Conservation (phyloP, 2,329 filamentous ascomycete species). For the Fusarium brachygibbosum region DNA sequence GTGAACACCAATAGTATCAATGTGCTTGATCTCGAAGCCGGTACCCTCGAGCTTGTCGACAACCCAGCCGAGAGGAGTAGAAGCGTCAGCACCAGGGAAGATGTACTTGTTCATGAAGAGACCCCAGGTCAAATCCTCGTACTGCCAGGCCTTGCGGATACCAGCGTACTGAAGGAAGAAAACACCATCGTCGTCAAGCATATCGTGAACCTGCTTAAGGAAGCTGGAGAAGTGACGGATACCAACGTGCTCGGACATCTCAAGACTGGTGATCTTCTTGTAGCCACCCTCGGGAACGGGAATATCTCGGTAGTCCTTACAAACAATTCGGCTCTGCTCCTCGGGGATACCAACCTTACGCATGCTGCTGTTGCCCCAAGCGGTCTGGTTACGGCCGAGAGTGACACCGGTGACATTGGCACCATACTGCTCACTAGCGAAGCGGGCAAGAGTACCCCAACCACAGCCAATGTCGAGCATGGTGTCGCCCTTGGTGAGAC, state of each 20-base stretch:
- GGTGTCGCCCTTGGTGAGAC: slow-evolving; percentile 81
- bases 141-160: slow-evolving; percentile 95
- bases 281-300: slow-evolving; percentile 78
- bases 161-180: slow-evolving; percentile 98
- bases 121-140: slow-evolving; percentile 97
- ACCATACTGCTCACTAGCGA: slow-evolving; percentile 92
- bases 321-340: slow-evolving; percentile 90
- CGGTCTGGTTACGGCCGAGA: slow-evolving; percentile 94
- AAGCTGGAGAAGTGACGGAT: slow-evolving; percentile 88
- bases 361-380: slow-evolving; percentile 93
- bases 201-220: slow-evolving; percentile 88
- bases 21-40: slow-evolving; percentile 80
- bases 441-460: slow-evolving; percentile 96
- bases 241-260: slow-evolving; percentile 99
- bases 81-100: slow-evolving; percentile 97
- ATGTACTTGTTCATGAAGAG: slow-evolving; percentile 99
- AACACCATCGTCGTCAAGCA: slow-evolving; percentile 95
- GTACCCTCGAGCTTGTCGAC: slow-evolving; percentile 84
- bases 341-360: slow-evolving; percentile 85
- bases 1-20: slow-evolving; percentile 96
- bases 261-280: slow-evolving; percentile 96
- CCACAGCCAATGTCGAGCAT: slow-evolving; percentile 97
- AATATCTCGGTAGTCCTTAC: slow-evolving; percentile 97
- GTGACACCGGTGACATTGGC: slow-evolving; percentile 90
- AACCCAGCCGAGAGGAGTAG: slow-evolving; percentile 90